Percentiles rank a stretch among this genome's conserved stretches.
Conservation (phyloP, 2,329 filamentous ascomycete genomes). For the Trichoderma sp. region DNA sequence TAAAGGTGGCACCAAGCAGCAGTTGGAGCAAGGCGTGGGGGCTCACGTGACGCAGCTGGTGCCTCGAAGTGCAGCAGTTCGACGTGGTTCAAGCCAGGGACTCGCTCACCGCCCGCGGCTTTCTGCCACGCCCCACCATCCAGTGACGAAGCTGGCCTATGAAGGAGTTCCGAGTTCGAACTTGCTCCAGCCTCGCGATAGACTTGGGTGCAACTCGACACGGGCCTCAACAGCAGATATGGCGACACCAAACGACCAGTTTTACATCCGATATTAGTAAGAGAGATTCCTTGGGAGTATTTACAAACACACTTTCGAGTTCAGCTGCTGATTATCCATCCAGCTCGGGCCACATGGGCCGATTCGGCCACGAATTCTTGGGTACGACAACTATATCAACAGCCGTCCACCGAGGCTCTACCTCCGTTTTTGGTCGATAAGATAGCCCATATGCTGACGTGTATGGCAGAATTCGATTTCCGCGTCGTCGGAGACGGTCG, state of each 20-base stretch:
- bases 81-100: no score
- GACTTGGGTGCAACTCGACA: slow-evolving; percentile 14
- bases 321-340: slow-evolving; percentile 30
- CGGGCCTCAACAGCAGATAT: slow-evolving; percentile 48
- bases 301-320: neutral
- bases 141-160: slow-evolving; percentile 21
- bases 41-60: slow-evolving; percentile 39
- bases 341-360: slow-evolving; percentile 95
- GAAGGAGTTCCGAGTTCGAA: neutral
- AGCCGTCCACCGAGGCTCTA: neutral
- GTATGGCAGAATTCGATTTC: slow-evolving; percentile 86
- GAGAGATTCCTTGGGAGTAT: neutral
- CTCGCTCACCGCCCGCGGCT: slow-evolving; percentile 22
- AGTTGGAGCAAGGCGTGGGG: slow-evolving; percentile 22
- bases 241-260: slow-evolving; percentile 74
- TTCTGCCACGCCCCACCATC: slow-evolving; percentile 32
- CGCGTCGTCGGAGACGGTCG: slow-evolving; percentile 88
- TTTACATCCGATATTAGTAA: slow-evolving; percentile 98
- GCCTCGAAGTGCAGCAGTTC: neutral
- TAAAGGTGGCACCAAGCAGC: slow-evolving; percentile 48
- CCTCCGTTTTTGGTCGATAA: neutral
- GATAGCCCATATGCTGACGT: neutral
- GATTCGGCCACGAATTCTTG: slow-evolving; percentile 97
- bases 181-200: slow-evolving; percentile 24
- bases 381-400: slow-evolving; percentile 54